Evolutionary conservation across 2,329 filamentous ascomycete genomes (phyloP).

Genomic region (Thermomyces lanuginosus): DNA sequence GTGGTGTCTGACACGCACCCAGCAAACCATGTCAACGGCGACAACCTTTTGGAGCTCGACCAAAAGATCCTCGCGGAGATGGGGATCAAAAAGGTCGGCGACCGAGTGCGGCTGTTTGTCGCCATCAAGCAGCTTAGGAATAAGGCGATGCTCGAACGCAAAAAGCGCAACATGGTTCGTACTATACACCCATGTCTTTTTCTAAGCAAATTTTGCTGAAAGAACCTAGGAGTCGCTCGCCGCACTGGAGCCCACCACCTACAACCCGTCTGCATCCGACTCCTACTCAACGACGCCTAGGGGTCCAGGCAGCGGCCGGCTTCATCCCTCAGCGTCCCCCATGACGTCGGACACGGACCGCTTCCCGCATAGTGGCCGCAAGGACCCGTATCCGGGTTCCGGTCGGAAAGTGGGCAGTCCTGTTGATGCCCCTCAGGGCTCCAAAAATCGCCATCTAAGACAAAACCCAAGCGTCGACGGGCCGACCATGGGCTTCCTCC

Average conservation of each 20-base stretch:
- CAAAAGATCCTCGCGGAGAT: slow-evolving; percentile 93
- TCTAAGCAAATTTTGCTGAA: slow-evolving; percentile 8
- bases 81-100: slow-evolving; percentile 94
- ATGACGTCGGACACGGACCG: slow-evolving; percentile 48
- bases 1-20: slow-evolving; percentile 1
- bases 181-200: background rate
- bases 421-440: too few species aligned
- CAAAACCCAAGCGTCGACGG: slow-evolving; percentile 74
- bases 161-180: slow-evolving; percentile 70
- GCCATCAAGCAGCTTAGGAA: slow-evolving; percentile 70
- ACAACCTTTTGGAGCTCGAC: slow-evolving; percentile 92
- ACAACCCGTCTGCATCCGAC: slow-evolving; percentile 47
- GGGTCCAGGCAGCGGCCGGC: too few species aligned
- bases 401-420: too few species aligned
- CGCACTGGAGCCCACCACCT: slow-evolving; percentile 50
- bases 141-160: slow-evolving; percentile 58
- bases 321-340: too few species aligned
- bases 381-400: slow-evolving; percentile 34
- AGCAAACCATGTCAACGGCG: slow-evolving; percentile 91
- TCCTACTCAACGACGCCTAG: slow-evolving; percentile 48
- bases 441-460: slow-evolving; percentile 51
- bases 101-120: slow-evolving; percentile 78
- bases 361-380: slow-evolving; percentile 36
- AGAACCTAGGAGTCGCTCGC: slow-evolving; percentile 60
- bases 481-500: slow-evolving; percentile 70